Evolutionary conservation across 768 basidiomycete genomes (phyloP), one percentile per base, ranked within the genome.

Genomic region (Boletus vinaceobasis): DNA sequence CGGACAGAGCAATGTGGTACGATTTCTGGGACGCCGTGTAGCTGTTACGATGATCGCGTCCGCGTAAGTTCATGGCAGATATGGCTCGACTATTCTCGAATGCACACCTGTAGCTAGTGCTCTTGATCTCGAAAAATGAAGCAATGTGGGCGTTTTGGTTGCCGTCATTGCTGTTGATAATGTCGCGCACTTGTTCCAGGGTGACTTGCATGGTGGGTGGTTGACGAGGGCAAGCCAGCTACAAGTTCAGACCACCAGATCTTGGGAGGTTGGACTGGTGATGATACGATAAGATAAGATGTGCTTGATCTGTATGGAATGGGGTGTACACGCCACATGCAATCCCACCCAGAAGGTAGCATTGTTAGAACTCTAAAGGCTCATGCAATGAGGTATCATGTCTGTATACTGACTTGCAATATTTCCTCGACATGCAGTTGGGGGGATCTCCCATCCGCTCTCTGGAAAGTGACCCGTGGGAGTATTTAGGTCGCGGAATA

Each of bases 91-190:
- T 14, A 3, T 14, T 31, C 21, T 36, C 14, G 7, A 43, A 51
- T 43, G 35, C 62, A 31, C 44, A 74, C 74, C 73, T 74, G 56
- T 63, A 73, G 14, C 71, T 64, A 29, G 60, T 44, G 50, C 49
- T 50, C 32, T 63, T 52, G 42, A 69, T 53, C 58, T 69, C 61
- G 36, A 59, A 48, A 53, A 71, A 43, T 10, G 68, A 54, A 21
- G 57, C 50, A 21, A 62, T 43, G 9, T 42, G 46, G 36, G 48
- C 33, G n/a, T 50, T 43, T 37, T 54, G 47, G 33, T 56, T 48
- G 5, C 51, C 62, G 17, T 69, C 65, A 10, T 62, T 59, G 43
- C 60, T 52, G 43, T 62, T 61, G 44, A 75, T 52, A 52, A 75
- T 69, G 6, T 61, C 64, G 38, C 65, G 65, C 4, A 60, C 71